phyloP scores from a whole-genome alignment of 2,329 filamentous ascomycete genomes.

The Cladobotryum protrusum region DNA sequence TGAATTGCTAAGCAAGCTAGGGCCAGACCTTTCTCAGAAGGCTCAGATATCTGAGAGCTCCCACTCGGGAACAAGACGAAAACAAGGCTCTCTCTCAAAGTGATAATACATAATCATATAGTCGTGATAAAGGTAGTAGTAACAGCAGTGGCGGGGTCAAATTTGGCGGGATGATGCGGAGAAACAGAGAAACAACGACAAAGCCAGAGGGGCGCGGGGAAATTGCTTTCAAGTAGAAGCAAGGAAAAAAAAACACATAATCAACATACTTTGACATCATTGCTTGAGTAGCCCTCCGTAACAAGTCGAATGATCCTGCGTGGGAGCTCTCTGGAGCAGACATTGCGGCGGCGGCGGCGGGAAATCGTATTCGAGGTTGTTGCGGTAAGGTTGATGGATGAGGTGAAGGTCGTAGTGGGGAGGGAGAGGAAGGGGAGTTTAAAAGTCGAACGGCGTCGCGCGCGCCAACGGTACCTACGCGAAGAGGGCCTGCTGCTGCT shows the following conservation, averaged over 20 bases:
- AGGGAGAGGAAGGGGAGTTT: constrained; percentile 2
- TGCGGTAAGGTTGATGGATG: constrained; percentile 1
- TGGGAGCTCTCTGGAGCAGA: constrained; percentile 41
- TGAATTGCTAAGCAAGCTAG: too few species aligned
- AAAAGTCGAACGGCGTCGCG: constrained; percentile 10
- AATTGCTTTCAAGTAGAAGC: background rate
- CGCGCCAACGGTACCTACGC: constrained; percentile 9
- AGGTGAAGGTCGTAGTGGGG: constrained; percentile 6
- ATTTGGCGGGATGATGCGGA: constrained; percentile 6
- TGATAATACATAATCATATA: background rate
- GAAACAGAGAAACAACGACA: background rate
- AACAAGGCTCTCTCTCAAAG: too few species aligned
- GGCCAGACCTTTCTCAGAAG: too few species aligned
- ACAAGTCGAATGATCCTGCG: constrained; percentile 46
- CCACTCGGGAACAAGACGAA: constrained; percentile 4
- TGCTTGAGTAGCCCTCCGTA: constrained; percentile 55
- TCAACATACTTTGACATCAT: constrained; percentile 57
- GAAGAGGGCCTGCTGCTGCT: background rate
- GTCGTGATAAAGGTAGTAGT: background rate
- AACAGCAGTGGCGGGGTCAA: constrained; percentile 5
- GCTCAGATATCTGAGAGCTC: background rate
- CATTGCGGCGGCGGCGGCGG: constrained; percentile 32
- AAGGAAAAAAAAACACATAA: constrained; percentile 9
- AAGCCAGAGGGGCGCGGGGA: background rate
- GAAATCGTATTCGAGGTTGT: constrained; percentile 1